A percentile compares a stretch with the other conserved stretches of the same genome.
Evolutionary conservation across 1,139 yeast genomes (phyloP).

Genomic region (Taphrina populina): DNA sequence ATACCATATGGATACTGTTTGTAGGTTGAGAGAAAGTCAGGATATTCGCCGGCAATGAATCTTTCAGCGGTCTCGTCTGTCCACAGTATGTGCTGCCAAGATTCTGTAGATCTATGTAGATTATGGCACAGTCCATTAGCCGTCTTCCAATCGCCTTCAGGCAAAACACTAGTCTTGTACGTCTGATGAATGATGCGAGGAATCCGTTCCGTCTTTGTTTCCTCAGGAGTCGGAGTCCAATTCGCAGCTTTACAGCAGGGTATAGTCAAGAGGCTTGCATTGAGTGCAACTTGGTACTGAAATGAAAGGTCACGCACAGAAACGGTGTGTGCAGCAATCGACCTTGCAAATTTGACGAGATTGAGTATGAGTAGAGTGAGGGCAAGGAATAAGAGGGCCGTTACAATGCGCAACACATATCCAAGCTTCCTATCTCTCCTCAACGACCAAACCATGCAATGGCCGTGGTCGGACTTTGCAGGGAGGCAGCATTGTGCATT

Average conservation of each 20-base stretch:
- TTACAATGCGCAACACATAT: too few relatives aligned
- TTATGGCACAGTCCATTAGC: conserved; percentile 18
- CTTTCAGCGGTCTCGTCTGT: conserved; percentile 22
- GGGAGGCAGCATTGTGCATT: too few relatives aligned
- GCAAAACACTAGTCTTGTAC: conserved; percentile 20
- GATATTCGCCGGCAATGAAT: conserved; percentile 16
- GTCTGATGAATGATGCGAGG: conserved; percentile 33
- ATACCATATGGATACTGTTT: conserved; percentile 27
- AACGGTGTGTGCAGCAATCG: conserved; percentile 1
- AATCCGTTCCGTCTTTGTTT: conserved; percentile 1
- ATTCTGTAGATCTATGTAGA: conserved; percentile 3
- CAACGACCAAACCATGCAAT: too few relatives aligned
- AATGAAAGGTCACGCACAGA: conserved; percentile 7
- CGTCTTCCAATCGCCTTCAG: conserved; percentile 20
- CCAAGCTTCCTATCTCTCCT: too few relatives aligned
- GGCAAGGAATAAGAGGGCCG: too few relatives aligned
- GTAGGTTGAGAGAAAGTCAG: conserved; percentile 15
- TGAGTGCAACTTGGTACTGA: conserved; percentile 9
- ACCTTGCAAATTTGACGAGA: conserved; percentile 3
- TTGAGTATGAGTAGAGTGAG: too few relatives aligned
- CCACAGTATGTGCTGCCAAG: conserved; percentile 31
- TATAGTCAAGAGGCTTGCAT: conserved; percentile 2
- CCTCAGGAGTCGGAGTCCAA: conserved; percentile 12
- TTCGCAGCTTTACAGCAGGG: conserved; percentile 13
- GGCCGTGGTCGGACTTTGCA: too few relatives aligned